Evolutionary conservation across 108 stramenopile genomes (phyloP).

Genomic region (Mayamaea pseudoterrestris): DNA sequence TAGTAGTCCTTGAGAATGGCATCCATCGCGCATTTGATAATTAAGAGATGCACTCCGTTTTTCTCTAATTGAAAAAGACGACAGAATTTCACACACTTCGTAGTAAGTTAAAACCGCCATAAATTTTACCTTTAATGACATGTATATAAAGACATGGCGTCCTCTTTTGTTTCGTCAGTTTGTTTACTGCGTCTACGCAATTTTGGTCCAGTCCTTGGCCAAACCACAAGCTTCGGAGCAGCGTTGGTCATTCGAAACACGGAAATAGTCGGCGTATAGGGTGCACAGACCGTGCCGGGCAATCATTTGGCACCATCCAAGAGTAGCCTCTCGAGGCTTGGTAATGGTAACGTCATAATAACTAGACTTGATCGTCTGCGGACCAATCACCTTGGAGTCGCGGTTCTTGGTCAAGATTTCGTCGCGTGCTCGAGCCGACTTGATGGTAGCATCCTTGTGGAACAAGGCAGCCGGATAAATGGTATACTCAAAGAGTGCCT

Average conservation of each 20-base stretch:
- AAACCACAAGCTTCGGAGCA: constrained; percentile 79
- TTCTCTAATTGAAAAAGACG: no score
- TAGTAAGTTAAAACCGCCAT: no score
- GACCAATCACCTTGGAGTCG: constrained; percentile 34
- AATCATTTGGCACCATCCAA: constrained; percentile 79
- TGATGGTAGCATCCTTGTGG: constrained; percentile 80
- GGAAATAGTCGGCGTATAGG: constrained; percentile 72
- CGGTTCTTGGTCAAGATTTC: constrained; percentile 35
- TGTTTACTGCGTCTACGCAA: no score
- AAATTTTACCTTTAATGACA: no score
- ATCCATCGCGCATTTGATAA: no score
- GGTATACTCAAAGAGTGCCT: constrained; percentile 81
- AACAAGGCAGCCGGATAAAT: constrained; percentile 78
- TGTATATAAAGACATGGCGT: no score
- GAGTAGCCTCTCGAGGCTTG: constrained; percentile 54
- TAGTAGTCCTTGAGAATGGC: no score
- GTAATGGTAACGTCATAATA: constrained; percentile 85
- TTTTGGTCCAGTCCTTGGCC: constrained; percentile 4
- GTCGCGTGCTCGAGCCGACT: constrained; percentile 70
- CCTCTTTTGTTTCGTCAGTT: no score
- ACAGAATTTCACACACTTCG: no score
- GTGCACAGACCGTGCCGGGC: constrained; percentile 72
- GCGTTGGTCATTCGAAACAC: constrained; percentile 45
- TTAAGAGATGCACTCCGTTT: no score
- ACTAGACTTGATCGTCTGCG: constrained; percentile 59